phyloP scores from a whole-genome alignment of 2,329 filamentous ascomycete species.

The Leptodontidium sp. region DNA sequence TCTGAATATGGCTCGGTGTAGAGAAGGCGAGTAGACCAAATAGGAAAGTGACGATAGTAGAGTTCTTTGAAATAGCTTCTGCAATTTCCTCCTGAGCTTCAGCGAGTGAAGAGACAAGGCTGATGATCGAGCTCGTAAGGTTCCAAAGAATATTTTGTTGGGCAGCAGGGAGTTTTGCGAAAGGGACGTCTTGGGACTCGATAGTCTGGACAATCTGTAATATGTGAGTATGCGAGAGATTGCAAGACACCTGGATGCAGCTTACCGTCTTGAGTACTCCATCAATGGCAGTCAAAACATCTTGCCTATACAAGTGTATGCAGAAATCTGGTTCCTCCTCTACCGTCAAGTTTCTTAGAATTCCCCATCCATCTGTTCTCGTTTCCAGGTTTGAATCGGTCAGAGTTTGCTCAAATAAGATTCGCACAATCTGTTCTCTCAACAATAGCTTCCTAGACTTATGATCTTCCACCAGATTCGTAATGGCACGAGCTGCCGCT shows the following conservation, averaged over 20 bases:
- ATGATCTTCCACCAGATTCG: constrained; percentile 67
- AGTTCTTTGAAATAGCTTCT: constrained; percentile 59
- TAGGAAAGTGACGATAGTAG: constrained; percentile 60
- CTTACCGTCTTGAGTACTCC: constrained; percentile 62
- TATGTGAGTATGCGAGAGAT: constrained; percentile 24
- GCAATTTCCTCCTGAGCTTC: constrained; percentile 69
- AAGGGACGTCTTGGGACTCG: constrained; percentile 49
- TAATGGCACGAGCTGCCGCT: constrained; percentile 65
- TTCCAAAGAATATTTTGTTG: constrained; percentile 63
- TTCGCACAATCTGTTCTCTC: constrained; percentile 70
- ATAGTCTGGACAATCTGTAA: constrained; percentile 44
- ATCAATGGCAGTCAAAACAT: constrained; percentile 67
- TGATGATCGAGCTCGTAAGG: constrained; percentile 61
- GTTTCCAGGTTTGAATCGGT: constrained; percentile 70
- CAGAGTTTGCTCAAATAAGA: constrained; percentile 69
- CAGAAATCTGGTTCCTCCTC: constrained; percentile 74
- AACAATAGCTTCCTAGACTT: constrained; percentile 71
- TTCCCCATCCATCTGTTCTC: constrained; percentile 72
- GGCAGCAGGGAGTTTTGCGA: constrained; percentile 58
- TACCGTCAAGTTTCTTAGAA: constrained; percentile 66
- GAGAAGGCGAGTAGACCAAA: constrained; percentile 58
- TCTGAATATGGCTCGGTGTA: constrained; percentile 50
- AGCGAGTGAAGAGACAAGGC: constrained; percentile 61
- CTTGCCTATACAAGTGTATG: constrained; percentile 68
- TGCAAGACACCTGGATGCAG: constrained; percentile 23